Evolutionary conservation across 1,284 basidiomycete genomes (phyloP), one percentile per base, ranked within the genome.

Genomic region (Marasmius sp.): DNA sequence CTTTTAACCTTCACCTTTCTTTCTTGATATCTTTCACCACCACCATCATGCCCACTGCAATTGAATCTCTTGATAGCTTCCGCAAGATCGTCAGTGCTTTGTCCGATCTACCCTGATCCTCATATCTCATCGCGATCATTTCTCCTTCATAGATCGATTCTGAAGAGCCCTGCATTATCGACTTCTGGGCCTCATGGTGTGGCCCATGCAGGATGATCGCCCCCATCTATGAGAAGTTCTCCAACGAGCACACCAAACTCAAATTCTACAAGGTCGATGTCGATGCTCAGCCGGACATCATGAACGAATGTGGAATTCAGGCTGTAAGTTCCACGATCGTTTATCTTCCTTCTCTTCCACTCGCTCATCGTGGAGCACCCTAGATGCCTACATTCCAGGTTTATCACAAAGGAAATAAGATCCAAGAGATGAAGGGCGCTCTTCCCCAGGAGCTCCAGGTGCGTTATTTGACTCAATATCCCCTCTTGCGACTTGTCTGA

Each of bases 261-360:
- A 80, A 77, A 60, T 92, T 89, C 77, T 86, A 82, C 82, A 91
- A 91, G 78, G 81, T 91, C 67, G 82, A 90, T 69, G 79, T 88
- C 50, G 88, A 90, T 69, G 75, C 68, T 1, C 67, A 75, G 12
- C 34, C 56, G 1, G 78, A 78, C 0, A 67, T 83, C 59, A 65
- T 72, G 11, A 65, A 81, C 64, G 83, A 84, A 68, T 79, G 84
- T 55, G 75, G 75, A 52, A 82, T 92, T 71, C 77, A 76, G 67
- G 82, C 88, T 33, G 82, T 83, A 33, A 33, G 80, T 74, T 11
- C 16, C 36, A 3, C n/a, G 14, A 10, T 49, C 27, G 33, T 43
- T 34, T 16, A 16, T 34, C 10, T 38, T 51, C 11, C 18, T 7
- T 36, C 27, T 50, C 22, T 38, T 50, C 22, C 9, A 12, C 48